Evolutionary conservation across 176 grass and related monocot species (phyloP).

Genomic region (Secale cereale): DNA sequence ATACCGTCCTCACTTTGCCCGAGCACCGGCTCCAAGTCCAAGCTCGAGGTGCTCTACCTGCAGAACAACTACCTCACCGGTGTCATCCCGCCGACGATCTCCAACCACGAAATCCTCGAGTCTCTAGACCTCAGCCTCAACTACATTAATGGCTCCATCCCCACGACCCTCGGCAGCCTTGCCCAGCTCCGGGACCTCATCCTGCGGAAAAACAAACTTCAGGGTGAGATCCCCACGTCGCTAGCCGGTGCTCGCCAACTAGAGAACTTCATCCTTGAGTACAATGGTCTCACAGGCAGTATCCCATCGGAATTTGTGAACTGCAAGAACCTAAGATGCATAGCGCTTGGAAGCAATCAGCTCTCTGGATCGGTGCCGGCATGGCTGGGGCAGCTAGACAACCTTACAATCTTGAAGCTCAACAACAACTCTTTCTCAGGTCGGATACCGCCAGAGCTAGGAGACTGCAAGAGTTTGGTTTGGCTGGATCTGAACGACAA

Average conservation of each 20-base stretch:
- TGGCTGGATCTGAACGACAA: no score
- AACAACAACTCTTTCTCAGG: constrained; percentile 86
- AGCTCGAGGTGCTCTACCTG: constrained; percentile 47
- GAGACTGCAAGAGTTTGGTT: constrained; percentile 83
- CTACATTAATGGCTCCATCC: constrained; percentile 46
- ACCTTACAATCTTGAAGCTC: constrained; percentile 71
- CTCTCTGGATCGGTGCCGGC: constrained; percentile 68
- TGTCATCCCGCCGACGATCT: constrained; percentile 37
- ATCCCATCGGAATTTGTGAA: constrained; percentile 56
- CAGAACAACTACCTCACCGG: constrained; percentile 56
- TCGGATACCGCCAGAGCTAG: constrained; percentile 65
- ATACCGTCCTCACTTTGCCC: constrained; percentile 41
- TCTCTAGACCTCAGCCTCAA: constrained; percentile 65
- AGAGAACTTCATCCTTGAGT: constrained; percentile 78
- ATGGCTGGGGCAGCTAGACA: constrained; percentile 73
- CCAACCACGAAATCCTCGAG: constrained; percentile 39
- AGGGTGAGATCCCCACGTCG: constrained; percentile 46
- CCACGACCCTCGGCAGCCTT: constrained; percentile 28
- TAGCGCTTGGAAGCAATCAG: constrained; percentile 70
- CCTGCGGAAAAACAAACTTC: constrained; percentile 54
- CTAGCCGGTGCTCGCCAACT: constrained; percentile 16
- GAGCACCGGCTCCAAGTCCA: neutral
- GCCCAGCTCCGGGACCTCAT: constrained; percentile 39
- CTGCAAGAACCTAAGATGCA: constrained; percentile 77
- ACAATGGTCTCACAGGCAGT: constrained; percentile 66